phyloP scores from a whole-genome alignment of 148 eudicot species.

The Vaccinium myrtillus region DNA sequence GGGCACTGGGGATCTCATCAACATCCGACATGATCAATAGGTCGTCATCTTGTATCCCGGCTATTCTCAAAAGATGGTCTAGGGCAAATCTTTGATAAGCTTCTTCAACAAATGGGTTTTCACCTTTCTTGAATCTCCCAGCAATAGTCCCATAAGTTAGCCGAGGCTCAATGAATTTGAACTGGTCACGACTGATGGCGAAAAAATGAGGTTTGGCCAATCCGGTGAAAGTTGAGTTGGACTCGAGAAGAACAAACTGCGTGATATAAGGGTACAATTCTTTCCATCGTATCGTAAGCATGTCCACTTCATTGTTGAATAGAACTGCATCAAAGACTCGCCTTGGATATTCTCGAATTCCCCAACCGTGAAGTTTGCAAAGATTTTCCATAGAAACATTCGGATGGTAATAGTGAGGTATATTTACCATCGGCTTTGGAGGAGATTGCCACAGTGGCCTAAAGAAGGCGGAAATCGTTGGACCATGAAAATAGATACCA shows the following conservation, averaged over 20 bases:
- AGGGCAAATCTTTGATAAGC: constrained; percentile 56
- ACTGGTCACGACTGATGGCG: constrained; percentile 28
- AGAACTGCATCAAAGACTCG: constrained; percentile 62
- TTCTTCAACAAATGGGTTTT: constrained; percentile 62
- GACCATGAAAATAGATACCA: constrained; percentile 53
- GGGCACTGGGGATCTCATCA: constrained; percentile 61
- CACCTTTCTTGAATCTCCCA: constrained; percentile 52
- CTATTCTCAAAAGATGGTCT: constrained; percentile 44
- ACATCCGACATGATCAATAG: constrained; percentile 66
- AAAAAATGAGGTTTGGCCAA: constrained; percentile 43
- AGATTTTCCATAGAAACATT: constrained; percentile 50
- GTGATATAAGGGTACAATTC: constrained; percentile 57
- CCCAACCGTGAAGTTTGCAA: constrained; percentile 68
- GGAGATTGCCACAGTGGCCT: constrained; percentile 62
- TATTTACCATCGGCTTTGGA: constrained; percentile 42
- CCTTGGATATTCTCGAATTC: constrained; percentile 48
- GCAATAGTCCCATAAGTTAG: constrained; percentile 49
- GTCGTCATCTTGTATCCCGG: constrained; percentile 64
- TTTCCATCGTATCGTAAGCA: constrained; percentile 59
- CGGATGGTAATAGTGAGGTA: constrained; percentile 49
- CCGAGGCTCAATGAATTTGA: constrained; percentile 46
- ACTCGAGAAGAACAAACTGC: constrained; percentile 58
- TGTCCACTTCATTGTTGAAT: constrained; percentile 60
- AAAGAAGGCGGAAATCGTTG: constrained; percentile 48
- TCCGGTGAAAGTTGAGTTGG: constrained; percentile 57